Base-by-base conservation (phyloP, 345 rosid species). In the Populus nigra region DNA sequence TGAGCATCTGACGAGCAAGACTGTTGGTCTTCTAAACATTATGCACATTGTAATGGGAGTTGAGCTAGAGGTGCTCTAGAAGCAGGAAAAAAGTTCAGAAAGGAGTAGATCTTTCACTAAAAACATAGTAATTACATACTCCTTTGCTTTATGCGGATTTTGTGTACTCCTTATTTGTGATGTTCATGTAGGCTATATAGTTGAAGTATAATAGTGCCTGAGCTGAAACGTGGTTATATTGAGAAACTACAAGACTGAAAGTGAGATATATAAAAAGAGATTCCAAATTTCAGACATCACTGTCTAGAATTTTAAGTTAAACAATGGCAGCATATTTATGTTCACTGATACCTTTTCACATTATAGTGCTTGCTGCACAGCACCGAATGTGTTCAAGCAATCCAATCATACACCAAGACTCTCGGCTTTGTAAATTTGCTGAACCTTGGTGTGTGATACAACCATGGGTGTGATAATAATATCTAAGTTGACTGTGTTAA, bases 21-120 rank as follows among this genome's bases (percentile, higher is more conserved):
- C 20, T 65, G 27, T 31, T 55, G 73, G 70, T 43, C 17, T 2
- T 2, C 47, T 71, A 22, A 57, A 69, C 73, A n/a, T 27, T 59
- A 55, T 29, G 49, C 41, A 69, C 43, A 41, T 27, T 57, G 65
- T 69, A 77, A 39, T 18, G 15, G 57, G 4, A 12, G 69, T 43
- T 36, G 73, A 68, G 73, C 15, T 27, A 38, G 36, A 8, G n/a
- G 8, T 49, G 35, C 31, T 47, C 43, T 7, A 20, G 31, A 38
- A 77, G 63, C 57, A 69, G 59, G 41, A 18, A 57, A 17, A 39
- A 39, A 77, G 43, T 59, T 77, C 74, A 59, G 45, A 61, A 69
- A 55, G 43, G n/a, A 38, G 45, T 25, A 45, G 49, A 12, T 13
- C 22, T 61, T 72, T 70, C 43, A 59, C 18, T 47, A 57, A 43